Evolutionary conservation across 106 monocot species (phyloP).

Genomic region (Vanilla planifolia): DNA sequence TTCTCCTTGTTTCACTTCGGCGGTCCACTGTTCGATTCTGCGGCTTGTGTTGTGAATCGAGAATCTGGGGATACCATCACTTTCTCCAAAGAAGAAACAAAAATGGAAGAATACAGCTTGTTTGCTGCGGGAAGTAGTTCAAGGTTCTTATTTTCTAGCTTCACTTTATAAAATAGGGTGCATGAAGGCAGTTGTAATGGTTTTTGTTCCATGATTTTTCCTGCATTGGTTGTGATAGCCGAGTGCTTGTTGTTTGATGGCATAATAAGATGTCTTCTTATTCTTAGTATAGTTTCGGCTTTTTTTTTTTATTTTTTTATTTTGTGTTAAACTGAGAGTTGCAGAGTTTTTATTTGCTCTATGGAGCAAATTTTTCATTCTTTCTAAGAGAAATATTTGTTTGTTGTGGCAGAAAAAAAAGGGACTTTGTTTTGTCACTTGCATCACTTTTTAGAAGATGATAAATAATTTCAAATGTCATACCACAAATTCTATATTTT

Average conservation of each 20-base stretch:
- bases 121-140: constrained; percentile 45
- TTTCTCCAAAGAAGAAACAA: constrained; percentile 35
- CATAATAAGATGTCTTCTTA: too few species aligned
- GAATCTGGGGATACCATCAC: constrained; percentile 11
- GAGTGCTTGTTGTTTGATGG: constrained; percentile 15
- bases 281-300: too few species aligned
- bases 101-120: constrained; percentile 74
- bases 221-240: constrained; percentile 10
- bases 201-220: not conserved
- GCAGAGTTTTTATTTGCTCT: too few species aligned
- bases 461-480: too few species aligned
- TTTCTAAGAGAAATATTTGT: too few species aligned
- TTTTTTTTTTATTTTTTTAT: too few species aligned
- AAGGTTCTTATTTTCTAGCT: constrained; percentile 66
- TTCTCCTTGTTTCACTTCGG: constrained; percentile 96
- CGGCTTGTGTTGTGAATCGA: constrained; percentile 14
- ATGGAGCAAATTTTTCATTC: too few species aligned
- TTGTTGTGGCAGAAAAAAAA: too few species aligned
- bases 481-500: too few species aligned
- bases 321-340: too few species aligned
- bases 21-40: constrained; percentile 41
- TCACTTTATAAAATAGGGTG: constrained; percentile 14
- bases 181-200: constrained; percentile 1
- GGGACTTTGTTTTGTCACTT: too few species aligned
- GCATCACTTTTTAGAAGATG: too few species aligned